Conservation (phyloP, 2,329 filamentous ascomycete genomes). For the Pestalotiopsis sp. region DNA sequence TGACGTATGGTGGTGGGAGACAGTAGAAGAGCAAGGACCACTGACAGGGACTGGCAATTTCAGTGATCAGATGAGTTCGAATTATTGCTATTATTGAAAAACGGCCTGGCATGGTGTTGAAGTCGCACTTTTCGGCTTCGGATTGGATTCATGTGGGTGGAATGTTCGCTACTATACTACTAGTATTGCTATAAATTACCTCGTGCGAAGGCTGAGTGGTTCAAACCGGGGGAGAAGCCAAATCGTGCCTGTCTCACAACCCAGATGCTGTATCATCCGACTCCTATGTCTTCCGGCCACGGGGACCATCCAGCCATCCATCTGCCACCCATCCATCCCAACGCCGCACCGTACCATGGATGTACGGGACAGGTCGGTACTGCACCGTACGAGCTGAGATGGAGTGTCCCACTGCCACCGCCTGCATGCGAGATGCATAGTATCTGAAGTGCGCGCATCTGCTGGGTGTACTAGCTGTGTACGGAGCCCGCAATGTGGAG, state of each 20-base stretch:
- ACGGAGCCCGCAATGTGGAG: slow-evolving; percentile 2
- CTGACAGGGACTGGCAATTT: neutral
- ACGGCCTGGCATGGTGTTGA: neutral
- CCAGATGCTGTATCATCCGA: neutral
- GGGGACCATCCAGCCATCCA: neutral
- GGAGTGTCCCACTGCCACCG: neutral
- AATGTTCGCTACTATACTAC: too few species aligned
- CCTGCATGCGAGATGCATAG: neutral
- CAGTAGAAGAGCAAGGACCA: neutral
- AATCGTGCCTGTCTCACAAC: neutral
- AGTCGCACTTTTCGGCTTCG: slow-evolving; percentile 3
- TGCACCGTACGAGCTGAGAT: neutral
- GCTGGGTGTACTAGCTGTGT: neutral
- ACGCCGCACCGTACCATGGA: too few species aligned
- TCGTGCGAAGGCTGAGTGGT: neutral
- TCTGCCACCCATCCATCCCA: too few species aligned
- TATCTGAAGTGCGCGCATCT: neutral
- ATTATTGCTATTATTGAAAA: too few species aligned
- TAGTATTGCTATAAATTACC: neutral
- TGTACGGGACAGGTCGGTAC: neutral
- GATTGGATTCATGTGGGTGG: neutral
- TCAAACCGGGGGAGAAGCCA: neutral
- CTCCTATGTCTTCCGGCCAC: neutral
- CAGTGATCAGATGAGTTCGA: neutral
- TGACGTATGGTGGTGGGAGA: neutral